Evolutionary conservation across 768 basidiomycete genomes (phyloP), one percentile per base, ranked within the genome.

Genomic region (Trametes cingulata): DNA sequence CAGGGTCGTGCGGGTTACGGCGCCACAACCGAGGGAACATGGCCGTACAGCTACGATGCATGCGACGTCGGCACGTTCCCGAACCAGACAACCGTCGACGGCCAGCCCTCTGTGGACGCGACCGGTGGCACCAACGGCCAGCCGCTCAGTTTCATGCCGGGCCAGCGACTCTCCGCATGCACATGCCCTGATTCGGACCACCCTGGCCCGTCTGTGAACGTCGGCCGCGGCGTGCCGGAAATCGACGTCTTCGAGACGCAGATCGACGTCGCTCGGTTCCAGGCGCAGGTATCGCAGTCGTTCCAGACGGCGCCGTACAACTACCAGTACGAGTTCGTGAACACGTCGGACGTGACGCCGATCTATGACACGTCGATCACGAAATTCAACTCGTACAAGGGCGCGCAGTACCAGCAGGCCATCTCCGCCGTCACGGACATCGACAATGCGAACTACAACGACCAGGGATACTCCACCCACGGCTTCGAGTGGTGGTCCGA

Each of bases 211-310:
- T 79, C 67, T 39, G 78, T 80, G 54, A 79, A 73, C 27, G 76
- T 75, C 15, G 87, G 87, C 19, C 85, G 95, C 52, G 85, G 85
- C 33, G 91, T 88, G 1, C 95, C 96, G 1, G 96, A 98, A 77
- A 93, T 98, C 66, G 95, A 98, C 73, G 80, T 98, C 60, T 70
- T 96, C 58, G 95, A 98, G 77, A 86, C 93, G 0, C 89, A 94
- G 71, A 75, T 87, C 59, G 77, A 93, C 66, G 66, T 79, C 35
- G 61, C 52, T 56, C 59, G 73, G 4, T 80, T 82, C 66, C 67
- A 75, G 69, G 91, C 83, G 41, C 77, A 87, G 65, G 89, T 88
- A 1, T 93, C 91, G 1, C 94, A 95, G 74, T 89, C 86, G 66
- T 82, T 82, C 69, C 93, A 95, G 73, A 71, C 81, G 39, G 92